Base-by-base conservation (phyloP, 2,329 filamentous ascomycete genomes). In the Penicillium digitatum region DNA sequence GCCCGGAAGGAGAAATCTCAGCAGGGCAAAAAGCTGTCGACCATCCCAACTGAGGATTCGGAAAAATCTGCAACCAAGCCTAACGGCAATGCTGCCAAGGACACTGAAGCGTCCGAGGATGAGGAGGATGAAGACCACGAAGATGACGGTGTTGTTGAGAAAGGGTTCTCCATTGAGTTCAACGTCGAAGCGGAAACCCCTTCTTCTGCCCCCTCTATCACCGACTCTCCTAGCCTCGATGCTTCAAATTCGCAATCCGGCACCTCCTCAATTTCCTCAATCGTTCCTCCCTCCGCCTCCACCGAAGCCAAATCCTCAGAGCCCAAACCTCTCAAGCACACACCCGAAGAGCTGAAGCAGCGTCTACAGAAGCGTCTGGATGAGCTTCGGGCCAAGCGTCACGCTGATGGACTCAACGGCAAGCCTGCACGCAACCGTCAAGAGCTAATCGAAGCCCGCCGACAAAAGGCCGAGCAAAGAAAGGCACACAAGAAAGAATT, bases 401-500 rank as follows among this genome's bases (percentile, higher is more conserved):
- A 96, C 72, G 92, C 93, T 6, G 90, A 95, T 64, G 90, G 88
- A 6, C 81, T 86, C 0, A 86, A 95, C 64, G 90, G 90, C 57
- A 87, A 88, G 66, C 87, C 88, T 16, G 89, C 93, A 54, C 86
- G 88, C 60, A 95, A 90, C 57, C 85, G 94, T 58, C 88, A 95
- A 74, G 92, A 97, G 70, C 82, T 99, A 12, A 90, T 99, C 65
- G 94, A 97, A 74, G 84, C 89, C 42, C 85, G 94, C 39, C 85
- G 94, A 60, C 85, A 86, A 69, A 96, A 96, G 76, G 89, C 95
- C 71, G 87, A 90, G 56, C 85, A 91, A 72, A 85, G 90, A 59
- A 93, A 92, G 71, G 86, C 86, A 22, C 88, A 93, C 67, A 97
- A 96, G 78, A 94, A 95, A 74, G 89, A 93, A 67, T 78, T 91